A percentile compares a stretch with the other conserved stretches of the same genome.
phyloP scores from a whole-genome alignment of 371 early-diverging fungal genomes.

The Lichtheimia ramosa region DNA sequence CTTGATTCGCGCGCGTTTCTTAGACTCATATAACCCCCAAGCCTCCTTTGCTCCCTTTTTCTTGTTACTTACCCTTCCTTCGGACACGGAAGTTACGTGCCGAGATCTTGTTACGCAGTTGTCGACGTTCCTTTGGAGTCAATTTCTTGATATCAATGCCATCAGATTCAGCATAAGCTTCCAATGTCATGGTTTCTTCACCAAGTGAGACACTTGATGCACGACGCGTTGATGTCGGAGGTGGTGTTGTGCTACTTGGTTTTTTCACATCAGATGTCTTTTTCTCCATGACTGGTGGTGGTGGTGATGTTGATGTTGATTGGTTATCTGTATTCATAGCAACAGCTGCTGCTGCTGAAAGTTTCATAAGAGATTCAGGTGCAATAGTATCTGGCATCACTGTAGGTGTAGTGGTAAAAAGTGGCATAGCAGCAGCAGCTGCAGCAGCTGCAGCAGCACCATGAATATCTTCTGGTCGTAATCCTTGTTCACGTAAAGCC shows the following conservation, averaged over 20 bases:
- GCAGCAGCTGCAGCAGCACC: background rate
- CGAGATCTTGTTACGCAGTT: slow-evolving; percentile 86
- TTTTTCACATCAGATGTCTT: background rate
- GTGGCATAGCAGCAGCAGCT: background rate
- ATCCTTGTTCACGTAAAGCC: slow-evolving; percentile 10
- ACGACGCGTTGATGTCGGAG: slow-evolving; percentile 11
- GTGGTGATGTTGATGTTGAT: background rate
- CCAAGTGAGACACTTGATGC: slow-evolving; percentile 15
- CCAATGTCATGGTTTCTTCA: slow-evolving; percentile 22
- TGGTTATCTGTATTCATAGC: background rate
- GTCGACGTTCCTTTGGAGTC: slow-evolving; percentile 77
- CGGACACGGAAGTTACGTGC: slow-evolving; percentile 87
- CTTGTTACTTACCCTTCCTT: slow-evolving; percentile 79
- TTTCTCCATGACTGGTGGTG: background rate
- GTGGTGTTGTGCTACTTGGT: background rate
- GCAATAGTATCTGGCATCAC: slow-evolving; percentile 20
- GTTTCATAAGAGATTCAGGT: slow-evolving; percentile 22
- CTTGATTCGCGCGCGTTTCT: background rate
- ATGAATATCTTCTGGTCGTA: background rate
- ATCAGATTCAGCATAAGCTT: slow-evolving; percentile 25
- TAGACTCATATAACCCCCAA: background rate
- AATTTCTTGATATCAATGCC: slow-evolving; percentile 51
- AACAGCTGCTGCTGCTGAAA: background rate
- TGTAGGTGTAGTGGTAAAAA: slow-evolving; percentile 3
- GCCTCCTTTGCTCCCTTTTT: background rate